phyloP scores from a whole-genome alignment of 345 rosid genomes.

The Sapria himalayana region DNA sequence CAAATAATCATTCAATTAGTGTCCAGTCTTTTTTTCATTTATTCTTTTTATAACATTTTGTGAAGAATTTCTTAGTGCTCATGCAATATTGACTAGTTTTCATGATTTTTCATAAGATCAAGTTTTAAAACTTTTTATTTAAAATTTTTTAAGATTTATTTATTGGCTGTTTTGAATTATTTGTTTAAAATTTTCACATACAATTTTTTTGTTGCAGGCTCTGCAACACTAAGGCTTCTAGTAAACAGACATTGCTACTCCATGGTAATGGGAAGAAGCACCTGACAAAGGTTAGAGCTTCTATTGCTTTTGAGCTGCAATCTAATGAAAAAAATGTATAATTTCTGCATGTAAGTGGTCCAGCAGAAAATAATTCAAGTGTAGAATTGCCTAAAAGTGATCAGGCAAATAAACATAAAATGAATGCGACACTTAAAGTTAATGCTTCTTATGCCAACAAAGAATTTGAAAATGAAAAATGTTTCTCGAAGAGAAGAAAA shows the following conservation, averaged over 20 bases:
- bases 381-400: slow-evolving; percentile 9
- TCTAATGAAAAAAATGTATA: slow-evolving; percentile 21
- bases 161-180: no score
- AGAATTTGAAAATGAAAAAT: slow-evolving; percentile 14
- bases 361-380: slow-evolving; percentile 13
- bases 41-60: no score
- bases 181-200: no score
- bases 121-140: no score
- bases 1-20: no score
- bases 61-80: no score
- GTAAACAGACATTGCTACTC: slow-evolving; percentile 63
- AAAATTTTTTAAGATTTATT: no score
- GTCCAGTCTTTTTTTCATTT: no score
- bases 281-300: slow-evolving; percentile 47
- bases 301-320: slow-evolving; percentile 37
- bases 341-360: slow-evolving; percentile 13
- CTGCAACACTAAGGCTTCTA: slow-evolving; percentile 64
- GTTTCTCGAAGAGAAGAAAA: slow-evolving; percentile 28
- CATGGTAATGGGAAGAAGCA: slow-evolving; percentile 98
- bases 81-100: no score
- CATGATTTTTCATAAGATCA: no score
- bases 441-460: slow-evolving; percentile 6
- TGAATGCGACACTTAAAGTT: slow-evolving; percentile 10
- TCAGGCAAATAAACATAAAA: slow-evolving; percentile 14
- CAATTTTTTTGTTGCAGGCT: slow-evolving; percentile 27